Evolutionary conservation across 2,329 filamentous ascomycete species (phyloP), one percentile per base, ranked within the genome.

Genomic region (Rhynchosporium graminicola): DNA sequence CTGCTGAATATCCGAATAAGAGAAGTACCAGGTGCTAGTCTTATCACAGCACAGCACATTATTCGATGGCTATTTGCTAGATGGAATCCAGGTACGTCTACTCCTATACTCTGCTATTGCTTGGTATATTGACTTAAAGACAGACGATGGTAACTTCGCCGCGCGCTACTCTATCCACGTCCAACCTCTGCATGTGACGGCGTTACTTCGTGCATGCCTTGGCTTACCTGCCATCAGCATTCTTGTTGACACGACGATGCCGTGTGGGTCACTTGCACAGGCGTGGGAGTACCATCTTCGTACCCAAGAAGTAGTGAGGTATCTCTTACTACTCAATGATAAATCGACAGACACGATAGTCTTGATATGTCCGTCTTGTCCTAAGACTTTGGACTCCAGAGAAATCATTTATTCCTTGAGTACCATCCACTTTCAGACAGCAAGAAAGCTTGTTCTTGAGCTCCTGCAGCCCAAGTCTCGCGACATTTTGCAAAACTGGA

Each of bases 31-130:
- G 87, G 84, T 62, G 84, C 85, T 42, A 90, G 85, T 67, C 84
- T 87, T 68, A 80, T 81, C 45, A 89, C 87, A 3, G 87, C 86
- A 43, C 89, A 86, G 66, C 85, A 90, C 69, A 82, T 95, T 42
- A 84, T 95, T 61, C 83, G 87, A 69, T 99, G 95, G 95, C 75
- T 95, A 1, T 87, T 92, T 69, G 83, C 87, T 40, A 88, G 84
- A 70, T 99, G 94, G 92, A 87, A 87, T 67, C 89, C 92, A 67
- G 87, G 91, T 94, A 79, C 74, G 83, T 75, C 59, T 26, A 10
- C 12, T 29, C 42, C 6, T 47, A 8, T 6, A 58, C 57, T 26
- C 20, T 55, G 55, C 33, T 56, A n/a, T 3, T 38, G 12, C 10
- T 20, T 13, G 10, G 29, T 20, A 51, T 45, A 58, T 51, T 63